These are phyloP conservation scores for Fraxinus dipetala DNA, from an alignment of 305 asterid species.

Conservation along the genomic window DNA sequence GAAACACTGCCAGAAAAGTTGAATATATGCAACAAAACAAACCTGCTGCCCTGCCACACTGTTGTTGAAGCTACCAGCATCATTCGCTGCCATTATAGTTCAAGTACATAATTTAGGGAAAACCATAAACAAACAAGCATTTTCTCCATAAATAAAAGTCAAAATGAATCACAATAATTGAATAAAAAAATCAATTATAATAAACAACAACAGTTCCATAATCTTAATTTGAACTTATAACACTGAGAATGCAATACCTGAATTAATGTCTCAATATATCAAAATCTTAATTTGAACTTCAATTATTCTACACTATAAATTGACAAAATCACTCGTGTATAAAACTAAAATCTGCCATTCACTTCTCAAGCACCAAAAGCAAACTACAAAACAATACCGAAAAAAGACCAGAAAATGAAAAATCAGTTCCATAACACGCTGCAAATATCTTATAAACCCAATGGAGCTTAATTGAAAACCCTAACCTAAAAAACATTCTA, in stretches of 20 bases:
- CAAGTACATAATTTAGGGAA: conserved; percentile 26
- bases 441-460: not conserved
- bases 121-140: conserved; percentile 9
- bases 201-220: not conserved
- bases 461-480: not conserved
- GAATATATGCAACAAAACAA: conserved; percentile 27
- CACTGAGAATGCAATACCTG: not conserved
- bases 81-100: conserved; percentile 65
- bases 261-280: not conserved
- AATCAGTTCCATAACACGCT: not conserved
- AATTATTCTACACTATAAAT: not conserved
- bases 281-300: not conserved
- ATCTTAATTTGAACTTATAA: not conserved
- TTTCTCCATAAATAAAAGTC: conserved; percentile 9
- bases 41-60: conserved; percentile 97
- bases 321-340: not conserved
- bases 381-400: not conserved
- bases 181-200: not conserved
- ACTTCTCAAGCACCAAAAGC: not conserved
- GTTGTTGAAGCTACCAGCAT: conserved; percentile 95
- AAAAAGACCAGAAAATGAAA: not conserved
- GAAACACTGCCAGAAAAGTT: conserved; percentile 5
- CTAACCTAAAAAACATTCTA: not conserved
- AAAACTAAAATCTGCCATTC: not conserved
- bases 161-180: not conserved